Conservation (phyloP, 2,329 filamentous ascomycete genomes). For the Exophiala spinifera region DNA sequence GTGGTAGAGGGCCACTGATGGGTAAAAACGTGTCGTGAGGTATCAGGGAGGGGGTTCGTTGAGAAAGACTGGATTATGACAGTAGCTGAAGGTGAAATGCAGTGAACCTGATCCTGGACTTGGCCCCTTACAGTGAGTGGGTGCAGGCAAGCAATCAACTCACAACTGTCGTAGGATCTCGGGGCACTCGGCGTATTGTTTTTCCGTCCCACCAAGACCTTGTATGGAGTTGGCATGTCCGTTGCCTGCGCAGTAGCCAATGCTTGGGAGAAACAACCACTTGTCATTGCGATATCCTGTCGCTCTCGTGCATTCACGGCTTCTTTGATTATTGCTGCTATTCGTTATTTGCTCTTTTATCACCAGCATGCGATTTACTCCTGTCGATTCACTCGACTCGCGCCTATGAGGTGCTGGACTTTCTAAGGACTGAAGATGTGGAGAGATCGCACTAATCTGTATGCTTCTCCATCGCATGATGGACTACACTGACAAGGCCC, state of each 20-base stretch:
- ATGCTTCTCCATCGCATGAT: constrained; percentile 32
- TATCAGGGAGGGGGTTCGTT: neutral
- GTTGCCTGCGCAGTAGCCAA: constrained; percentile 3
- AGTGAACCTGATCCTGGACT: neutral
- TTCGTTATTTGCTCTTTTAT: neutral
- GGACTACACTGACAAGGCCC: constrained; percentile 34
- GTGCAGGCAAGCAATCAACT: neutral
- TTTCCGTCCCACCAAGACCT: neutral
- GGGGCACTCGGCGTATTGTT: constrained; percentile 7
- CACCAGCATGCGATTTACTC: constrained; percentile 17
- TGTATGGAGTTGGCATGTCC: neutral
- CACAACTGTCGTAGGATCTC: neutral
- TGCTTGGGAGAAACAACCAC: neutral
- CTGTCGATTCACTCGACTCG: neutral
- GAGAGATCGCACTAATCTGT: constrained; percentile 99
- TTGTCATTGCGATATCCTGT: constrained; percentile 2
- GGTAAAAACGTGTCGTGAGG: neutral
- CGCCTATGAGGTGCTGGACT: constrained; percentile 19
- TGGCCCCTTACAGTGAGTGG: neutral
- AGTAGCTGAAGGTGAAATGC: constrained; percentile 8
- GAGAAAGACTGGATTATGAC: neutral
- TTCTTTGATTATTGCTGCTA: neutral
- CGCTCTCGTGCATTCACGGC: neutral
- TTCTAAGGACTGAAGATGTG: constrained; percentile 69
- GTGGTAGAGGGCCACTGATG: neutral